Conservation (phyloP, 2,329 filamentous ascomycete species). For the Talaromyces sp. region DNA sequence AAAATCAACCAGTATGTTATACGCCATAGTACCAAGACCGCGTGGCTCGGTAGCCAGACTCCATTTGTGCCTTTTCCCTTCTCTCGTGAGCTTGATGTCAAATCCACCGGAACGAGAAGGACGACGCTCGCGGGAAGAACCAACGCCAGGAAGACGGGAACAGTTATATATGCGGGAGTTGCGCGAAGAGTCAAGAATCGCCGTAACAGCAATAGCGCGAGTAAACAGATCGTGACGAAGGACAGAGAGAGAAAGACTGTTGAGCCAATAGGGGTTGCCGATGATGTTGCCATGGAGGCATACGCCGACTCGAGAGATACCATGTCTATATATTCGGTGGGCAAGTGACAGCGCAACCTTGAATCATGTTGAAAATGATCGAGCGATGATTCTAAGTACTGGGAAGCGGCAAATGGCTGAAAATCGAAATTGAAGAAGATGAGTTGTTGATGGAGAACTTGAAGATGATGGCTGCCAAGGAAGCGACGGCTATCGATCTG, state of each 20-base stretch:
- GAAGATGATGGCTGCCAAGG: neutral
- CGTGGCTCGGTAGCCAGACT: conserved; percentile 78
- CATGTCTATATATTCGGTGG: conserved; percentile 13
- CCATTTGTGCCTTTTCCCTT: conserved; percentile 72
- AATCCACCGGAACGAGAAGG: conserved; percentile 89
- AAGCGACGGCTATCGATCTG: conserved; percentile 3
- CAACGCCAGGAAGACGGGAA: conserved; percentile 94
- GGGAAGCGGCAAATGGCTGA: neutral
- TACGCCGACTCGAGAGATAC: conserved; percentile 16
- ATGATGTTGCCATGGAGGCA: conserved; percentile 19
- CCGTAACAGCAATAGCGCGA: conserved; percentile 80
- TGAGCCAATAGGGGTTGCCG: conserved; percentile 65
- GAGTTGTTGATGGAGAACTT: neutral
- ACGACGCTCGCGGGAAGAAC: conserved; percentile 89
- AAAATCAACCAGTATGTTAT: conserved; percentile 98
- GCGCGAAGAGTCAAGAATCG: conserved; percentile 87
- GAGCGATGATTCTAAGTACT: neutral
- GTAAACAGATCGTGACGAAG: conserved; percentile 69
- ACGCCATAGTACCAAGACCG: conserved; percentile 85
- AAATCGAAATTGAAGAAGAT: neutral
- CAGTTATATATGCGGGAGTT: conserved; percentile 83
- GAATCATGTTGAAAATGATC: neutral
- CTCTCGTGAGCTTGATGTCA: conserved; percentile 73
- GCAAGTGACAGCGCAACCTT: neutral
- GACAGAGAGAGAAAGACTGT: conserved; percentile 73